phyloP scores from a whole-genome alignment of 208 protist genomes.

The Balamuthia mandrillaris region DNA sequence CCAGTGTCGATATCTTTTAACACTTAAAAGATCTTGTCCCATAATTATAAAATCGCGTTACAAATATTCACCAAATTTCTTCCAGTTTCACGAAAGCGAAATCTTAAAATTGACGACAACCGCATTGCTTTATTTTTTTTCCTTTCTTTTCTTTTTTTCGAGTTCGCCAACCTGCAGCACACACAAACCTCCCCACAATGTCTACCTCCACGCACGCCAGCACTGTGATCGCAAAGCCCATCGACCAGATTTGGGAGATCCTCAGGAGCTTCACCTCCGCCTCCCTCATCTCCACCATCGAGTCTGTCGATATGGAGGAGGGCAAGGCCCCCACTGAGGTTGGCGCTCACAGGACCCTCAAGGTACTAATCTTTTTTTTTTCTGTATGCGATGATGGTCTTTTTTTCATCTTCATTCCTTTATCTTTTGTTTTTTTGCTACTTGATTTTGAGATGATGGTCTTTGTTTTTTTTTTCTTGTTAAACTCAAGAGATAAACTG shows the following conservation, averaged over 20 bases:
- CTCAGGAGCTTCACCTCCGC: conserved; percentile 39
- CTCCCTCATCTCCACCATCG: conserved; percentile 30
- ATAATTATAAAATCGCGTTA: too few species aligned
- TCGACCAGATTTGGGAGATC: conserved; percentile 38
- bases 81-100: too few species aligned
- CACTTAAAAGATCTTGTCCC: too few species aligned
- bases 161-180: neutral
- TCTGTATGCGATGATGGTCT: neutral
- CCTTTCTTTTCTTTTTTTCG: neutral
- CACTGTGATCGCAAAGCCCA: neutral
- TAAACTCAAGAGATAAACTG: neutral
- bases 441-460: neutral
- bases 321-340: neutral
- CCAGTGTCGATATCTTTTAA: too few species aligned
- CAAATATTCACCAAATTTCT: too few species aligned
- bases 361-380: neutral
- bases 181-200: neutral
- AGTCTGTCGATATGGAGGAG: neutral
- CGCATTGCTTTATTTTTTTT: neutral
- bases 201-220: conserved; percentile 22
- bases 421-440: too few species aligned
- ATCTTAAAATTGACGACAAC: too few species aligned
- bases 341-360: neutral
- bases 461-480: neutral
- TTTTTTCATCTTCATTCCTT: too few species aligned